Base-by-base conservation (phyloP, 164 flowering plant species). In the Berberis vulgaris region DNA sequence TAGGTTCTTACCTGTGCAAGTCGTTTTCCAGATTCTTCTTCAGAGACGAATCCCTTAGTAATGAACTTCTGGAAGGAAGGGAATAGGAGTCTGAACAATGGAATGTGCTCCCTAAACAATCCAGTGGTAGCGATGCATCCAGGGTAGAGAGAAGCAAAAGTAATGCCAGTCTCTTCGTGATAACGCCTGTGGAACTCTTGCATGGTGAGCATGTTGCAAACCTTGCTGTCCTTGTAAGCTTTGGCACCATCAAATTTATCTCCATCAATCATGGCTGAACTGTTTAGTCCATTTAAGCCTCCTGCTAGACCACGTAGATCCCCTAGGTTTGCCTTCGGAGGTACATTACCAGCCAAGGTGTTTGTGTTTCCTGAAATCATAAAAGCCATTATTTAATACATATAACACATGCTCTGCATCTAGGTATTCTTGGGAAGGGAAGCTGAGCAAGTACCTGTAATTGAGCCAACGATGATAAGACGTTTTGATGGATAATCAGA, bases 201-300 rank as follows among this genome's bases (percentile, higher is more conserved):
- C 99, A 94, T 94, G 2, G 89, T 89, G 42, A 94, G 89, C 97
- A 94, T 94, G 80, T 94, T 91, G 88, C 99, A 94, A 13, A 94
- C 99, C 72, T 94, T 94, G 87, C 99, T 91, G 85, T 94, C 99
- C 78, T 91, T 91, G 85, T 94, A 26, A 57, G 97, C 97, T 75
- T 94, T 94, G 44, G 99, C 99, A 5, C 99, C 97, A 61, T 94
- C 97, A 70, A 87, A 94, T 4, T 81, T 85, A 44, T 89, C 97
- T 12, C 99, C 97, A 65, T 94, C 99, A 6, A 94, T 83, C 99
- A 94, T 94, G 63, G 93, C 39, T 9, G 96, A 87, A 79, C 83
- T 84, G 85, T 87, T 86, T 43, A 85, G 68, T 11, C 95, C 97
- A 60, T 78, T 86, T 59, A 94, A 72, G 1, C 97, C 99, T 11